These are phyloP conservation scores for Senna siamea DNA, from an alignment of 306 rosid species.

Conservation along the genomic window DNA sequence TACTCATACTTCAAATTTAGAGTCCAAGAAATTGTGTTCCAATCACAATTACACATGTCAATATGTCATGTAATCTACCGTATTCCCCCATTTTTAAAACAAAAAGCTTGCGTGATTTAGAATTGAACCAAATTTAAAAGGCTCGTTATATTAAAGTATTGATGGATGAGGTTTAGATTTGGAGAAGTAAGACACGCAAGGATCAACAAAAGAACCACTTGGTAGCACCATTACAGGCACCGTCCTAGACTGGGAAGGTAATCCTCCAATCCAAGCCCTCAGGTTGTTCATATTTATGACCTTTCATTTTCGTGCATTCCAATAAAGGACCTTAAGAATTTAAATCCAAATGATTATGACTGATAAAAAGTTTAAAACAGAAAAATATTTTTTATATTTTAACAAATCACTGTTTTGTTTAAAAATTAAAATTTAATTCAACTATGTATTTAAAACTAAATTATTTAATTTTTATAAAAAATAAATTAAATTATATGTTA, in stretches of 20 bases:
- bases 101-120: neutral
- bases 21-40: neutral
- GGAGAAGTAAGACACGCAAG: neutral
- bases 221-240: neutral
- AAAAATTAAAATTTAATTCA: too few species aligned
- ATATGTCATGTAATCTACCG: too few species aligned
- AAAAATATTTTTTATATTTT: too few species aligned
- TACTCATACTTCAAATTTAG: neutral
- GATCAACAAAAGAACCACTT: neutral
- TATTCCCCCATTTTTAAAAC: too few species aligned
- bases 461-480: too few species aligned
- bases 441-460: too few species aligned
- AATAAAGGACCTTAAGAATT: neutral
- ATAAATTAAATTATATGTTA: too few species aligned
- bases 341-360: neutral
- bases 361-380: too few species aligned
- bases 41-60: neutral
- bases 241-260: neutral
- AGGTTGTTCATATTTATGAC: neutral
- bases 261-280: neutral
- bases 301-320: neutral
- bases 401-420: too few species aligned
- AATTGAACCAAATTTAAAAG: neutral
- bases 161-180: neutral
- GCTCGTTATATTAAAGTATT: neutral